A percentile compares a stretch with the other conserved stretches of the same genome.
phyloP scores from a whole-genome alignment of 768 basidiomycete genomes.

The Auricularia sp. region DNA sequence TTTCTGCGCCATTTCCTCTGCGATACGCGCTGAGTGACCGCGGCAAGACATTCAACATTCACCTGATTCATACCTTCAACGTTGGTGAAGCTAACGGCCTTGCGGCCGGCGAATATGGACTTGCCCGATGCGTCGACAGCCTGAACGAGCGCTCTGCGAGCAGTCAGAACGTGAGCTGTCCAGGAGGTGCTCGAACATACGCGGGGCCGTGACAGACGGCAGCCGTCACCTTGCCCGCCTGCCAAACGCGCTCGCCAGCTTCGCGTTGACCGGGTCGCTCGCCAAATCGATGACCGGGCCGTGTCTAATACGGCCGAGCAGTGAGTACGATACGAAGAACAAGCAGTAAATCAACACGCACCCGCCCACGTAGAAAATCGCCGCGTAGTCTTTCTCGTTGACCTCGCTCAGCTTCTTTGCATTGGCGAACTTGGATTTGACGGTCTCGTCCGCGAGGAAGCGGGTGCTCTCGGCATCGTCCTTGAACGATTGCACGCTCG shows the following conservation, averaged over 20 bases:
- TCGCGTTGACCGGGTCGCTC: constrained; percentile 41
- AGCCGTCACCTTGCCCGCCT: constrained; percentile 49
- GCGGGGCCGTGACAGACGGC: constrained; percentile 79
- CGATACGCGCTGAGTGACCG: constrained; percentile 14
- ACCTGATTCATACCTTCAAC: constrained; percentile 41
- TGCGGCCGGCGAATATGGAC: constrained; percentile 52
- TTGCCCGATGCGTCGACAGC: constrained; percentile 45
- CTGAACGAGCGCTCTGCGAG: constrained; percentile 42
- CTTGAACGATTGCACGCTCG: constrained; percentile 43
- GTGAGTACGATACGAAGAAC: neutral
- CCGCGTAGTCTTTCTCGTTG: constrained; percentile 50
- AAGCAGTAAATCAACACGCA: neutral
- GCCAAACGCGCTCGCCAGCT: constrained; percentile 59
- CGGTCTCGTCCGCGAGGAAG: constrained; percentile 49
- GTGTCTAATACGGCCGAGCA: constrained; percentile 29
- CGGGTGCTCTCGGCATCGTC: constrained; percentile 41
- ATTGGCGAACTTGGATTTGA: constrained; percentile 39
- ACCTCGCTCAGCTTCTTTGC: constrained; percentile 56
- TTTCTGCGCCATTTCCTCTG: constrained; percentile 7
- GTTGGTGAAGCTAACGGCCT: constrained; percentile 64
- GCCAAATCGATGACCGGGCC: constrained; percentile 69
- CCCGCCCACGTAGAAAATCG: constrained; percentile 66
- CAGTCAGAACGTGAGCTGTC: neutral
- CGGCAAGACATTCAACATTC: constrained; percentile 28
- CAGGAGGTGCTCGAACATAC: constrained; percentile 25